Percentiles rank a stretch among this genome's conserved stretches.
These are phyloP conservation scores for Phytomonas sp. DNA, from an alignment of 208 protist genomes.

Conservation along the genomic window DNA sequence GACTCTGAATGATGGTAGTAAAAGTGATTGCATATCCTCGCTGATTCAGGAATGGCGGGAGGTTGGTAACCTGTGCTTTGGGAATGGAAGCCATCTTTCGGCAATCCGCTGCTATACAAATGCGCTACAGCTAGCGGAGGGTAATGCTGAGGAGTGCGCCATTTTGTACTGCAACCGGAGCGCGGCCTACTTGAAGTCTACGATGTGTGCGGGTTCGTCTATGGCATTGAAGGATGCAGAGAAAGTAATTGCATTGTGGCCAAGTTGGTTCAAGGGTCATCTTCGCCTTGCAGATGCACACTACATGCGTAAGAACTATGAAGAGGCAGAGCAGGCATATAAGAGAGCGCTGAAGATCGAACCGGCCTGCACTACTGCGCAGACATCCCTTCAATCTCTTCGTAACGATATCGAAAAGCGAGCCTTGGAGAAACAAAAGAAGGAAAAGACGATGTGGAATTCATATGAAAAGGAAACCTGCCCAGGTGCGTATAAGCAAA, in stretches of 20 bases:
- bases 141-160: slow-evolving; percentile 26
- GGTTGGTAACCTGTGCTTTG: slow-evolving; percentile 75
- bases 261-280: slow-evolving; percentile 80
- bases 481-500: not conserved
- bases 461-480: not conserved
- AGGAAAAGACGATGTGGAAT: slow-evolving; percentile 7
- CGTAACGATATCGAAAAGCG: slow-evolving; percentile 38
- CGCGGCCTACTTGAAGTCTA: slow-evolving; percentile 69
- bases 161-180: slow-evolving; percentile 86
- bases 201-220: slow-evolving; percentile 55
- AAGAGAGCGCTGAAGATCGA: slow-evolving; percentile 43
- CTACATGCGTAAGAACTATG: slow-evolving; percentile 86
- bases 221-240: slow-evolving; percentile 85
- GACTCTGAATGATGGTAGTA: not conserved
- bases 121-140: slow-evolving; percentile 29
- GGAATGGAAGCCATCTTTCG: slow-evolving; percentile 40
- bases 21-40: not conserved
- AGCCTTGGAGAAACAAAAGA: slow-evolving; percentile 29
- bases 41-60: slow-evolving; percentile 49
- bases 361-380: slow-evolving; percentile 30
- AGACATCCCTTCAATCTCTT: slow-evolving; percentile 26
- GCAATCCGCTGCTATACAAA: slow-evolving; percentile 83
- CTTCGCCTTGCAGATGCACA: slow-evolving; percentile 75
- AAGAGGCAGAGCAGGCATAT: slow-evolving; percentile 69
- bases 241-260: slow-evolving; percentile 50